These are phyloP conservation scores for Nakaseomyces glabratus DNA, from an alignment of 1,139 yeast genomes.

Conservation along the genomic window DNA sequence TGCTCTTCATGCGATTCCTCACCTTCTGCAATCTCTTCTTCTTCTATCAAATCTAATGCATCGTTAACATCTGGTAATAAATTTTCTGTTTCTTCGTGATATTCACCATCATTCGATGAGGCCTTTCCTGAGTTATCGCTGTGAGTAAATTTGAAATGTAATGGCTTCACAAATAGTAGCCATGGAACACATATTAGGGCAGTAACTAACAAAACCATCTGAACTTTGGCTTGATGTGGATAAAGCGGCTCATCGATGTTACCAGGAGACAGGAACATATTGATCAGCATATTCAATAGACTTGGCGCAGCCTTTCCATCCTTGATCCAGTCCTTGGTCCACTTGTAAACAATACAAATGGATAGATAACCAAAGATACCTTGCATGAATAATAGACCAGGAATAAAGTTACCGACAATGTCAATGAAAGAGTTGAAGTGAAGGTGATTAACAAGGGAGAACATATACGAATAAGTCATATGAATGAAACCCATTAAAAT, in stretches of 20 bases:
- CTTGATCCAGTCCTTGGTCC: slow-evolving; percentile 89
- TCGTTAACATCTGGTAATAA: slow-evolving; percentile 26
- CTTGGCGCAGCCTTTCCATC: slow-evolving; percentile 80
- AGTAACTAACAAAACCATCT: slow-evolving; percentile 57
- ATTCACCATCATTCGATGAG: not conserved
- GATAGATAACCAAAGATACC: slow-evolving; percentile 89
- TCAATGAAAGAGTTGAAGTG: slow-evolving; percentile 72
- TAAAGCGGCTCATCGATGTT: slow-evolving; percentile 72
- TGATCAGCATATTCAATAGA: slow-evolving; percentile 83
- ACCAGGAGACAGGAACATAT: slow-evolving; percentile 94
- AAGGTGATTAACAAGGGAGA: slow-evolving; percentile 73
- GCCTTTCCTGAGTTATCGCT: slow-evolving; percentile 24
- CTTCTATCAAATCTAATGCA: slow-evolving; percentile 20
- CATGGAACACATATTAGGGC: slow-evolving; percentile 94
- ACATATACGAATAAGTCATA: slow-evolving; percentile 83
- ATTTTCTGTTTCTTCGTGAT: slow-evolving; percentile 10
- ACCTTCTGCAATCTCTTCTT: slow-evolving; percentile 15
- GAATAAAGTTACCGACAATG: slow-evolving; percentile 85
- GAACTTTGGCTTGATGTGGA: slow-evolving; percentile 76
- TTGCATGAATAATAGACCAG: slow-evolving; percentile 91
- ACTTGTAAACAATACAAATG: slow-evolving; percentile 77
- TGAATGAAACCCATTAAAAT: slow-evolving; percentile 91
- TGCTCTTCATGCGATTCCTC: slow-evolving; percentile 30
- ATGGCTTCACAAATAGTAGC: slow-evolving; percentile 82
- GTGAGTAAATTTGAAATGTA: slow-evolving; percentile 46